phyloP scores from a whole-genome alignment of 164 flowering plant species.

The Nymphaea thermarum region DNA sequence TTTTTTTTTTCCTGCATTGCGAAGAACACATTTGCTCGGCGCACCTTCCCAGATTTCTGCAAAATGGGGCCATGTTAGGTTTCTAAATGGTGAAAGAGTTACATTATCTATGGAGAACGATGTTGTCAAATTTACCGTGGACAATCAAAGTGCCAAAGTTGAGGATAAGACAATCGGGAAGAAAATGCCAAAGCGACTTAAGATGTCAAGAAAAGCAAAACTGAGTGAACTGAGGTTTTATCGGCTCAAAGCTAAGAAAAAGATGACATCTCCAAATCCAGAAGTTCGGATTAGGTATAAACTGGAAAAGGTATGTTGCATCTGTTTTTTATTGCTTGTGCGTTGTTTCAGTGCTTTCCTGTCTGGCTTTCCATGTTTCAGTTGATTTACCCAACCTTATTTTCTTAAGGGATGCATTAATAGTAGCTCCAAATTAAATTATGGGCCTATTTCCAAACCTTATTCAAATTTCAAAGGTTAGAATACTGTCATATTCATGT shows the following conservation, averaged over 20 bases:
- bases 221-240: slow-evolving; percentile 69
- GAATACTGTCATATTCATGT: too few relatives aligned
- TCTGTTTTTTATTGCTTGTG: not conserved
- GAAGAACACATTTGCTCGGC: not conserved
- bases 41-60: not conserved
- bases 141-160: slow-evolving; percentile 13
- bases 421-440: too few relatives aligned
- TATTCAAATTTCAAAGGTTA: too few relatives aligned
- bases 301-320: slow-evolving; percentile 60
- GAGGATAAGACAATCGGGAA: slow-evolving; percentile 13
- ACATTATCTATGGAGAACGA: slow-evolving; percentile 41
- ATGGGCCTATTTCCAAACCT: too few relatives aligned
- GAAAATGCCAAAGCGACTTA: slow-evolving; percentile 20
- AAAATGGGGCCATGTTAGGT: slow-evolving; percentile 18
- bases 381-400: too few relatives aligned
- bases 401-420: too few relatives aligned
- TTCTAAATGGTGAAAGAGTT: slow-evolving; percentile 29
- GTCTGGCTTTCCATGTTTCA: too few relatives aligned
- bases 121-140: slow-evolving; percentile 57
- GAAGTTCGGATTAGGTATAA: slow-evolving; percentile 86
- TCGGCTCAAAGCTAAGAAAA: slow-evolving; percentile 75
- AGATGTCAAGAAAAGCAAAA: slow-evolving; percentile 57
- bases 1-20: not conserved
- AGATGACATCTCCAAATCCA: slow-evolving; percentile 85
- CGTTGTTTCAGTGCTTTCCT: too few relatives aligned